Base-by-base conservation (phyloP, 2,329 filamentous ascomycete species). In the Ceratocystis albifundus region DNA sequence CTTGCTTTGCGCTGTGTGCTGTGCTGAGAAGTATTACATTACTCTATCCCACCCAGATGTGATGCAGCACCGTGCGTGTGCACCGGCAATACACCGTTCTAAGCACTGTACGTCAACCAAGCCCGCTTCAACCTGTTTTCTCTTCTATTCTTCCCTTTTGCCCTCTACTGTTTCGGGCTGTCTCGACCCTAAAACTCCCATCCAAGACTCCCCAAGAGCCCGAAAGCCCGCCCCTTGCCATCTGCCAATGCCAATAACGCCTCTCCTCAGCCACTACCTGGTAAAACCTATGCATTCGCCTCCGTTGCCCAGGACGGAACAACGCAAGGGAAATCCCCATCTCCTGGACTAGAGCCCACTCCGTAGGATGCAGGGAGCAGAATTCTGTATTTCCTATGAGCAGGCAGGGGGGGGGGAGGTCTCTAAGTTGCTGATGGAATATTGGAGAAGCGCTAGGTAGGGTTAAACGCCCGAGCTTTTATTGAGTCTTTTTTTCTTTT, bases 241-340 rank as follows among this genome's bases (percentile, higher is more conserved):
- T 32, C 55, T 4, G 3, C 28, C n/a, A n/a, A n/a, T 59, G 55
- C 28, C 55, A 59, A n/a, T 32, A 59, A 32, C 22, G 55, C 12
- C 55, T 30, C 4, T 30, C 5, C 15, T 20, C 55, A 59, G 55
- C 25, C 25, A 8, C 55, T 32, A 12, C 15, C 55, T 59, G 12
- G 20, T 15, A 7, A 17, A 22, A 32, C 4, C 28, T 36, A 17
- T 59, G 8, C 22, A 59, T 32, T 32, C 28, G 32, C 15, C 4
- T 8, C 32, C 25, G 55, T 59, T 59, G 55, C 28, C 53, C n/a
- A 30, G 55, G 55, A 59, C 55, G 5, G 55, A 30, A 59, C 25
- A 36, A 30, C 3, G 55, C 28, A 59, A 59, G 55, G 55, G 55
- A 32, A 59, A 59, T 32, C 28, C 36, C 55, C 28, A 7, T 59